phyloP scores from a whole-genome alignment of 345 rosid species.

The Balakata baccata region DNA sequence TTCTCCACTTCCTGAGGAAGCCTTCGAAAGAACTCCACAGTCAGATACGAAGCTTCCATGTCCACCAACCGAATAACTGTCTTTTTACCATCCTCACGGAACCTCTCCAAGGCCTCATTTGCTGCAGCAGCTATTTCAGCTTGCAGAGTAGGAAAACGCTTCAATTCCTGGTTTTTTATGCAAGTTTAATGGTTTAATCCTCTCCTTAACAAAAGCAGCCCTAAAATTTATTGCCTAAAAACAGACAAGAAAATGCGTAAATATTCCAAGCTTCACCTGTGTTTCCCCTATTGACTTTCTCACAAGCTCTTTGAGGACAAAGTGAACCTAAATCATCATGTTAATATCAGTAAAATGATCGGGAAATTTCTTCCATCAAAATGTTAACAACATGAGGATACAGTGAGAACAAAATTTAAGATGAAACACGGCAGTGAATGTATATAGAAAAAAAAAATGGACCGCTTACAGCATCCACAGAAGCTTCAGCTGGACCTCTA shows the following conservation, averaged over 20 bases:
- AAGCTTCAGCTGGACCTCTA: slow-evolving; percentile 42
- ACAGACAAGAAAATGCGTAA: background rate
- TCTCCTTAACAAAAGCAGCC: background rate
- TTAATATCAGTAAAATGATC: background rate
- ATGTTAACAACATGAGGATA: background rate
- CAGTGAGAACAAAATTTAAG: background rate
- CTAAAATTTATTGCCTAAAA: background rate
- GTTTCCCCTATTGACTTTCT: slow-evolving; percentile 41
- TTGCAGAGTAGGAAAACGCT: slow-evolving; percentile 40
- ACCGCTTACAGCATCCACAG: slow-evolving; percentile 36
- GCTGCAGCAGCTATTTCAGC: slow-evolving; percentile 36
- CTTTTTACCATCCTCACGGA: slow-evolving; percentile 38
- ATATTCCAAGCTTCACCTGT: slow-evolving; percentile 20
- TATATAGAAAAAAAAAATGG: background rate
- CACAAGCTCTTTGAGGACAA: slow-evolving; percentile 39
- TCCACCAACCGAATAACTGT: slow-evolving; percentile 38
- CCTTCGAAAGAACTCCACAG: slow-evolving; percentile 39
- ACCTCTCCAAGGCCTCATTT: slow-evolving; percentile 33
- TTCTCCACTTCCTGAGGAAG: slow-evolving; percentile 43
- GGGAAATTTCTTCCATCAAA: background rate
- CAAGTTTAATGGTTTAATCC: too few species aligned
- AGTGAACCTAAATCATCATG: slow-evolving; percentile 31
- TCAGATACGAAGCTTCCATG: slow-evolving; percentile 40
- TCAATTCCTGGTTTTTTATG: slow-evolving; percentile 24
- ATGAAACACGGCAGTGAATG: background rate